phyloP scores from a whole-genome alignment of 2,329 filamentous ascomycete genomes.

The Septoria petroselini region DNA sequence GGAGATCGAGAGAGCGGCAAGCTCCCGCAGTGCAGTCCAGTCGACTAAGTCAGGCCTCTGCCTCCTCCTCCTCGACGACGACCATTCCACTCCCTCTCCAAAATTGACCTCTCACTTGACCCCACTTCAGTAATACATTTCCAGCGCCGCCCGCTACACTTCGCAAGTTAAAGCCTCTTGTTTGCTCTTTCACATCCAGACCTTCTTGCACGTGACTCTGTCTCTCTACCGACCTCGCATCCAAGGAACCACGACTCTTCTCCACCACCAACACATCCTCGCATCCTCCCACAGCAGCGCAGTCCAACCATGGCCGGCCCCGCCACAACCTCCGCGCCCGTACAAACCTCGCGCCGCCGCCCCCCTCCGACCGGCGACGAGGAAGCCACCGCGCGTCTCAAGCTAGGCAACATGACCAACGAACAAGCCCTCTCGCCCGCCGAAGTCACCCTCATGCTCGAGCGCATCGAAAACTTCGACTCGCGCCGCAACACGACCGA shows the following conservation, averaged over 20 bases:
- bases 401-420: constrained; percentile 88
- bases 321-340: constrained; percentile 21
- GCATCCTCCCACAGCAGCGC: background rate
- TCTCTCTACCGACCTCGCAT: too few relatives aligned
- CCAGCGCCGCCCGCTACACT: too few relatives aligned
- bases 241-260: too few relatives aligned
- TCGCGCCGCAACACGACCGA: constrained; percentile 55
- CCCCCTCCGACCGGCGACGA: constrained; percentile 74
- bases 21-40: too few relatives aligned
- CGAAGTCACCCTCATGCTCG: constrained; percentile 87
- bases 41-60: too few relatives aligned
- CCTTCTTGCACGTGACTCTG: background rate
- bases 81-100: too few relatives aligned
- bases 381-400: constrained; percentile 75
- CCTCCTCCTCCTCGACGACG: too few relatives aligned
- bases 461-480: constrained; percentile 60
- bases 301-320: constrained; percentile 32
- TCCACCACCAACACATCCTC: background rate
- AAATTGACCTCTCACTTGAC: too few relatives aligned
- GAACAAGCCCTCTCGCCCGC: constrained; percentile 89
- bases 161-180: too few relatives aligned
- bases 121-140: too few relatives aligned
- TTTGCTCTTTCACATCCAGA: too few relatives aligned
- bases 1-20: too few relatives aligned
- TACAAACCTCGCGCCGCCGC: constrained; percentile 55